Base-by-base conservation (phyloP, 768 basidiomycete genomes). In the Neoboletus subvelutipes region DNA sequence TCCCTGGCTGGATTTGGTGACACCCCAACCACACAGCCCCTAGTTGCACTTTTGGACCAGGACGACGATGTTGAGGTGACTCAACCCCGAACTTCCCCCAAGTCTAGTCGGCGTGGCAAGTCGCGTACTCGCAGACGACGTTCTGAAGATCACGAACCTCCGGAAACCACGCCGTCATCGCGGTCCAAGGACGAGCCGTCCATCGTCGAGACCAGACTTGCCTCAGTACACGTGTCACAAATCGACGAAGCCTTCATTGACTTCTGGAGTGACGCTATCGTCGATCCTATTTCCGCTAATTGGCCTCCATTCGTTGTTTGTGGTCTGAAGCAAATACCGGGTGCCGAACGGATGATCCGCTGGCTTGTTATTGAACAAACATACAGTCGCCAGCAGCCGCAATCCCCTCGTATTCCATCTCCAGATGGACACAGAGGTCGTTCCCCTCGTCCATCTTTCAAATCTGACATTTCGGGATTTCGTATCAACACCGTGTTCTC, bases 191-290 rank as follows among this genome's bases (percentile, higher is more conserved):
- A 24, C 5, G 65, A 58, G 33, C 6, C 54, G 4, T 47, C 55
- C 41, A 50, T 70, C 22, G 4, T 71, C 58, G 74, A 78, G 22
- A 77, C 78, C 0, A 69, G 72, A 10, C 69, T 86, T 12, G 72
- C 77, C 15, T 70, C 70, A 2, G 63, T 71, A 9, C 63, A 64
- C 10, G 60, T 82, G 36, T 72, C 85, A n/a, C 79, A 83, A 57
- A 65, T 92, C 12, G 90, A 92, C 64, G 90, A 92, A 64, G 88
- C 89, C 1, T 92, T 92, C 68, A 73, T 91, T 52, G 90, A 92
- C 69, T 90, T 90, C 67, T 92, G 89, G 88, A 80, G 78, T 50
- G 90, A 92, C 64, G 80, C 88, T 2, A 66, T 91, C 33, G 73
- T 85, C 17, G 90, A 92, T 64, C 83, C 87, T 18, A 79, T 90